These are phyloP conservation scores for Yamadazyma tumulicola DNA, from an alignment of 805 yeast species.

Conservation along the genomic window DNA sequence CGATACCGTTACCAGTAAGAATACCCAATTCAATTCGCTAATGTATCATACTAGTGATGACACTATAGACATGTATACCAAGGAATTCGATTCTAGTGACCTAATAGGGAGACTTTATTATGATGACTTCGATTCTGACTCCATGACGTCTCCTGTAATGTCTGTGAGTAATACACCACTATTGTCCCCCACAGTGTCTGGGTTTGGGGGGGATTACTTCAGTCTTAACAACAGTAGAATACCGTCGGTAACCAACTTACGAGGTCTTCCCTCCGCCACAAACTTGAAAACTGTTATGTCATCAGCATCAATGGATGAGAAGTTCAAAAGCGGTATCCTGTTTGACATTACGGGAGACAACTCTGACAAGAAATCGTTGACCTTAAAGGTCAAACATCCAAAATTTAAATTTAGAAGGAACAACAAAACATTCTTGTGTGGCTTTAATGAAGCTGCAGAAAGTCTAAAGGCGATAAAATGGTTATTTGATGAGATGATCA, in stretches of 20 bases:
- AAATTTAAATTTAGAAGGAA: conserved; percentile 42
- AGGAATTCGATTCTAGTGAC: conserved; percentile 37
- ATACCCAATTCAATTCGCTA: conserved; percentile 37
- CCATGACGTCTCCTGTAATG: conserved; percentile 16
- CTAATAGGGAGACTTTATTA: conserved; percentile 40
- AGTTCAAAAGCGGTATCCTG: conserved; percentile 27
- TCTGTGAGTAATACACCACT: conserved; percentile 17
- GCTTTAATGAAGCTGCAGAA: conserved; percentile 36
- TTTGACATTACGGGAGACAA: conserved; percentile 34
- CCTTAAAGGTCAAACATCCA: conserved; percentile 40
- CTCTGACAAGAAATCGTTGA: conserved; percentile 26
- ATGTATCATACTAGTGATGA: conserved; percentile 38
- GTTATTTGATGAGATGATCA: conserved; percentile 42
- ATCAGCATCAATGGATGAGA: conserved; percentile 11
- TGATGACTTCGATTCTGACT: conserved; percentile 40
- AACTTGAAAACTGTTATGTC: conserved; percentile 13
- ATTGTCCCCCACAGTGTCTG: conserved; percentile 14
- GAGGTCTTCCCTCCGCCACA: conserved; percentile 8
- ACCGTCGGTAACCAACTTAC: conserved; percentile 6
- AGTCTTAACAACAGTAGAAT: conserved; percentile 1
- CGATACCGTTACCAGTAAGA: conserved; percentile 28
- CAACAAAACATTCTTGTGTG: conserved; percentile 40
- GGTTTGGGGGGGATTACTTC: conserved; percentile 11
- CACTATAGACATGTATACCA: conserved; percentile 33
- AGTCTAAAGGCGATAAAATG: conserved; percentile 40